These are phyloP conservation scores for Lachnellula occidentalis DNA, from an alignment of 2,329 filamentous ascomycete species.

Conservation along the genomic window DNA sequence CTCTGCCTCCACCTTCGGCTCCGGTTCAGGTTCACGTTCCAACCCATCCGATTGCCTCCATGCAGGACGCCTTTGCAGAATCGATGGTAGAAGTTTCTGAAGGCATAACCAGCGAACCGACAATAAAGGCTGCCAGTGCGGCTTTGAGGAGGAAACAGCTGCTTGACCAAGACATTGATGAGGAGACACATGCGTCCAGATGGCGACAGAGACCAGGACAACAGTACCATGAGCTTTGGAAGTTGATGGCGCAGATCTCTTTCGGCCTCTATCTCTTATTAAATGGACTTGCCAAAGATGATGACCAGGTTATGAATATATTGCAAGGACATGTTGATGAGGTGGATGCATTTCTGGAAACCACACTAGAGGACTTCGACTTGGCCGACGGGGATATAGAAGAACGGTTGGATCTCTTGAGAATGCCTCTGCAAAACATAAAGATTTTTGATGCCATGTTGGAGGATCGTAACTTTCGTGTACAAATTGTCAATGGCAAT, in stretches of 20 bases:
- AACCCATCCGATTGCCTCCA: slow-evolving; percentile 66
- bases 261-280: slow-evolving; percentile 89
- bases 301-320: slow-evolving; percentile 81
- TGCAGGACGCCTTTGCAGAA: slow-evolving; percentile 80
- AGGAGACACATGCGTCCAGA: slow-evolving; percentile 63
- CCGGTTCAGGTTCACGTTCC: slow-evolving; percentile 31
- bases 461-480: slow-evolving; percentile 74
- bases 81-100: slow-evolving; percentile 67
- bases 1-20: too few relatives aligned
- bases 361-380: slow-evolving; percentile 77
- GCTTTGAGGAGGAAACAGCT: slow-evolving; percentile 60
- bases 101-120: slow-evolving; percentile 39
- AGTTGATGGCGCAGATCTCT: slow-evolving; percentile 85
- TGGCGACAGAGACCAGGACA: slow-evolving; percentile 75
- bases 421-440: slow-evolving; percentile 77
- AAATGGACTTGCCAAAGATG: slow-evolving; percentile 80
- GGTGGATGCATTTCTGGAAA: slow-evolving; percentile 84
- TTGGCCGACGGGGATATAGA: slow-evolving; percentile 73
- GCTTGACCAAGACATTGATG: slow-evolving; percentile 62
- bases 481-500: slow-evolving; percentile 79
- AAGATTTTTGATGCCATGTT: slow-evolving; percentile 82
- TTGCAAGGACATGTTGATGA: slow-evolving; percentile 90
- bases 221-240: slow-evolving; percentile 80
- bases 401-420: slow-evolving; percentile 73
- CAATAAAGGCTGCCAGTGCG: slow-evolving; percentile 49